Percentiles rank a stretch among this genome's conserved stretches.
Evolutionary conservation across 176 grass and related monocot species (phyloP).

Genomic region (Triticum monococcum): DNA sequence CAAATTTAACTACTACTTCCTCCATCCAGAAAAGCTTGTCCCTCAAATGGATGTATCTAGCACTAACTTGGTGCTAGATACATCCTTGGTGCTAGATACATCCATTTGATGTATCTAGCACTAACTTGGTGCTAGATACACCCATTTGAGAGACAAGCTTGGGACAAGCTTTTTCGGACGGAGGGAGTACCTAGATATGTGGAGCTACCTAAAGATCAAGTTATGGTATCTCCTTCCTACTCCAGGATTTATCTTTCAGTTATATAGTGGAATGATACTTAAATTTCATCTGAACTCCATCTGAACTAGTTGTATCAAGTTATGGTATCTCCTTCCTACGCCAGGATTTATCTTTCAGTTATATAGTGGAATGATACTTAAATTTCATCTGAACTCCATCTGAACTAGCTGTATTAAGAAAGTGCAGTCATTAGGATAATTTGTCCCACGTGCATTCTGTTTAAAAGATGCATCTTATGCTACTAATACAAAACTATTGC

Average conservation of each 20-base stretch:
- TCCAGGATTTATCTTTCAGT: background rate
- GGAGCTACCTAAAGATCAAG: background rate
- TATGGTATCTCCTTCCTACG: background rate
- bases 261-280: constrained; percentile 5
- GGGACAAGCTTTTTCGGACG: too few species aligned
- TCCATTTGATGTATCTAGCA: too few species aligned
- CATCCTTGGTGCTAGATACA: too few species aligned
- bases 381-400: background rate
- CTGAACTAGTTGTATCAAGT: background rate
- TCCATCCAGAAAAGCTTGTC: too few species aligned
- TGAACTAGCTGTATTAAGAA: background rate
- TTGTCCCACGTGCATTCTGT: background rate
- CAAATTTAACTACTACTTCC: background rate
- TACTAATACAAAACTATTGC: background rate
- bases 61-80: too few species aligned
- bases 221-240: background rate
- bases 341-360: background rate
- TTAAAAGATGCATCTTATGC: background rate
- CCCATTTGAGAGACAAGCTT: too few species aligned
- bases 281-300: background rate
- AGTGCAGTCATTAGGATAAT: background rate
- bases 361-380: background rate
- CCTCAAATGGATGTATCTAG: too few species aligned
- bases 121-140: too few species aligned
- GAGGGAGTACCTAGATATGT: background rate